Evolutionary conservation across 208 protist species (phyloP), one percentile per base, ranked within the genome.

Genomic region (Trichomonas gallinae): DNA sequence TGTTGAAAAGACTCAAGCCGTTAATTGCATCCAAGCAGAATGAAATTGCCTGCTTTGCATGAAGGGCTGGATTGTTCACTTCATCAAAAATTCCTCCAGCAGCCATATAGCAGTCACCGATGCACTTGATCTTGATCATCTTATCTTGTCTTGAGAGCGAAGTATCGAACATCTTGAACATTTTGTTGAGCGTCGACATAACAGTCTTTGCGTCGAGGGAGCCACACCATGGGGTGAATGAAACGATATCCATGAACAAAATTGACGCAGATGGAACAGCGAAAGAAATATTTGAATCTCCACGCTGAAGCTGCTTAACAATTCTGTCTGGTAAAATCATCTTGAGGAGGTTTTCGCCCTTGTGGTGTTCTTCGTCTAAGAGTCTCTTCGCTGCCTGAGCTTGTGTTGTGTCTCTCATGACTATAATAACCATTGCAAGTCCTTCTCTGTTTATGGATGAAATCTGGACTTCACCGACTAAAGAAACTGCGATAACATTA

Each of bases 41-140:
- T 36, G 87, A 51, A 51, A 93, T 93, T 58, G 87, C 87, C 26
- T 93, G 87, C 46, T n/a, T 93, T 51, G 87, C 87, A 93, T 93
- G 87, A 17, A 48, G 13, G 2, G 87, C 11, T 26, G 87, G 87
- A 17, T 93, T 42, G 51, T 93, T 93, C 34, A 93, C 44, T 51
- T 93, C 87, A 93, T 93, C 87, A 36, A 93, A 93, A 51, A 93
- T 93, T 11, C 87, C 87, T 31, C 87, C 87, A 38, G 87, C 87
- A 8, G 40, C 42, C 87, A 93, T 93, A 36, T 93, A 93, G 46
- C 87, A 93, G n/a, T 93, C 87, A 26, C 87, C 87, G 38, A 93
- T 51, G 31, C 87, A 93, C 17, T 93, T 93, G 15, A 93, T 93
- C 34, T 93, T 93, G 17, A 44, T 93, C 87, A 93, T 93, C 44